Conservation (phyloP, 805 yeast genomes). For the Ogataea philodendri region DNA sequence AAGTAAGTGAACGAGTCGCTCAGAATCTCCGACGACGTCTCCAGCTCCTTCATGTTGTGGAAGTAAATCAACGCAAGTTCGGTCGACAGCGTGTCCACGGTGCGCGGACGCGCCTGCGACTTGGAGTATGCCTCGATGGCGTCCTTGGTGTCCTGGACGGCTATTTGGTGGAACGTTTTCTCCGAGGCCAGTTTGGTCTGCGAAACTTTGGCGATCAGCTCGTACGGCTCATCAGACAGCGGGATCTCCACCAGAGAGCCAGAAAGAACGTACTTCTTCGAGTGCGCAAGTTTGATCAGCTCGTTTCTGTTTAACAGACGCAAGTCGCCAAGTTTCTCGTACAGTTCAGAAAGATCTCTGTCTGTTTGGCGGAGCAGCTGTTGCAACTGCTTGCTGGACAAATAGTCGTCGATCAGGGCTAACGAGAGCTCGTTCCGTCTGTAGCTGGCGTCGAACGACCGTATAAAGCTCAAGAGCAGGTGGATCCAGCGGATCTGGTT, state of each 20-base stretch:
- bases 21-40: slow-evolving; percentile 60
- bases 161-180: slow-evolving; percentile 39
- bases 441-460: slow-evolving; percentile 24
- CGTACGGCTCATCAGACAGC: slow-evolving; percentile 6
- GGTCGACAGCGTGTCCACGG: slow-evolving; percentile 70
- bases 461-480: slow-evolving; percentile 25
- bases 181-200: slow-evolving; percentile 31
- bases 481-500: slow-evolving; percentile 32
- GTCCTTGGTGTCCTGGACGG: slow-evolving; percentile 52
- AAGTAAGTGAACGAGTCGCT: slow-evolving; percentile 69
- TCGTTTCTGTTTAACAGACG: slow-evolving; percentile 47
- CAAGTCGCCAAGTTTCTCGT: slow-evolving; percentile 49
- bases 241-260: slow-evolving; percentile 31
- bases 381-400: slow-evolving; percentile 22
- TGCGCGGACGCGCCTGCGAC: slow-evolving; percentile 53
- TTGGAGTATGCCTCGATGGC: slow-evolving; percentile 52
- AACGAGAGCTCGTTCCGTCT: slow-evolving; percentile 42
- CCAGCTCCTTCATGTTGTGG: slow-evolving; percentile 54
- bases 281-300: slow-evolving; percentile 35
- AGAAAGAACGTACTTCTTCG: slow-evolving; percentile 30
- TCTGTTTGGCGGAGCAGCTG: slow-evolving; percentile 23
- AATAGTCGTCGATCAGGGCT: slow-evolving; percentile 42
- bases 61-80: slow-evolving; percentile 71
- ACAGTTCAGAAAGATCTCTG: slow-evolving; percentile 26
- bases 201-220: slow-evolving; percentile 19